These are phyloP conservation scores for Eucalyptus coolabah DNA, from an alignment of 345 rosid species.

Conservation along the genomic window DNA sequence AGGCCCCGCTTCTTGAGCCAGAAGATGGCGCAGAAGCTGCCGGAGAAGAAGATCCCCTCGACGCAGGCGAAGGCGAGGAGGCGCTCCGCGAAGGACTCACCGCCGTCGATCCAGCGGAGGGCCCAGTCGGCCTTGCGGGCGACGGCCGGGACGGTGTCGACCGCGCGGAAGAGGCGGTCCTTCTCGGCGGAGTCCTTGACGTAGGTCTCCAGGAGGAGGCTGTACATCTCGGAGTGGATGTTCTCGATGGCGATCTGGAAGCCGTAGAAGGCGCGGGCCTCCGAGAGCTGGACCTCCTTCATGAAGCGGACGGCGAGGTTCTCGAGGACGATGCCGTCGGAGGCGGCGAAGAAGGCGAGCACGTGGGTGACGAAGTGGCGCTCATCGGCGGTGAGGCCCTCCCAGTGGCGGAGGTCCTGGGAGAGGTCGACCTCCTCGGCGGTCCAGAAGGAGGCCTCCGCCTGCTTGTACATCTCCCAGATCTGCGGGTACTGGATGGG, in stretches of 20 bases:
- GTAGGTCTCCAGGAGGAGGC: slow-evolving; percentile 83
- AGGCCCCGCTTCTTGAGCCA: slow-evolving; percentile 90
- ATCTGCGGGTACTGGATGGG: slow-evolving; percentile 83
- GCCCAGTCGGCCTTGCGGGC: slow-evolving; percentile 77
- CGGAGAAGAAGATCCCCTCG: slow-evolving; percentile 94
- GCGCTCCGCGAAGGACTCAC: slow-evolving; percentile 70
- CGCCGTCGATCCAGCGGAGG: slow-evolving; percentile 68
- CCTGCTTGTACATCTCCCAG: slow-evolving; percentile 99
- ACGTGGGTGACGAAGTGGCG: slow-evolving; percentile 84
- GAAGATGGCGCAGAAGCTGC: slow-evolving; percentile 82
- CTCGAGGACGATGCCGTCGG: slow-evolving; percentile 86
- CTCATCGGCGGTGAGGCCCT: slow-evolving; percentile 49
- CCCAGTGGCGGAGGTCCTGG: slow-evolving; percentile 72
- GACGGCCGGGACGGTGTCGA: slow-evolving; percentile 74
- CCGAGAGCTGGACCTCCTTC: slow-evolving; percentile 87
- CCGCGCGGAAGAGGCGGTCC: slow-evolving; percentile 49
- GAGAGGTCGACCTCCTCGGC: slow-evolving; percentile 98
- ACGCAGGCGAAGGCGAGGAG: slow-evolving; percentile 84
- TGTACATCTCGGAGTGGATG: slow-evolving; percentile 94
- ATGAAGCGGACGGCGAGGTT: slow-evolving; percentile 83
- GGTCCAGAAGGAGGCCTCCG: slow-evolving; percentile 97
- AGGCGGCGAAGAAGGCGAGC: slow-evolving; percentile 95
- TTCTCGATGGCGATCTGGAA: slow-evolving; percentile 97
- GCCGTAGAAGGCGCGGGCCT: slow-evolving; percentile 97
- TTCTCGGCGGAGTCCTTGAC: slow-evolving; percentile 63